Evolutionary conservation across 805 yeast species (phyloP).

Genomic region (Nakazawaea ernobii): DNA sequence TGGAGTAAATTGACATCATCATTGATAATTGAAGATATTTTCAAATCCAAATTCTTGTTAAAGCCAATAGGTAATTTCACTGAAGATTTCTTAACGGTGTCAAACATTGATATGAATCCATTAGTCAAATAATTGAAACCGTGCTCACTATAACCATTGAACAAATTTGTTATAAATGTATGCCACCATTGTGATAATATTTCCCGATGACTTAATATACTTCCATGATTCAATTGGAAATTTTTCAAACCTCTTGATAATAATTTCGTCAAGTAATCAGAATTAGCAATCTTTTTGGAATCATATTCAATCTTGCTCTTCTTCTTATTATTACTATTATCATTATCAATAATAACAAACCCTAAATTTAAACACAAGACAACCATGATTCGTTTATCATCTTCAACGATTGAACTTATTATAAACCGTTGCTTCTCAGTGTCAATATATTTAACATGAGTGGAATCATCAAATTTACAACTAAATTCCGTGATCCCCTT

Average conservation of each 20-base stretch:
- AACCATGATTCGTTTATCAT: neutral
- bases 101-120: conserved; percentile 27
- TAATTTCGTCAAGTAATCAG: neutral
- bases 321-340: neutral
- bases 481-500: conserved; percentile 9
- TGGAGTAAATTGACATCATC: conserved; percentile 16
- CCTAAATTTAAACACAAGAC: conserved; percentile 5
- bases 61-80: conserved; percentile 24
- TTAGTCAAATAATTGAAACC: conserved; percentile 23
- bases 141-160: neutral
- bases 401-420: neutral
- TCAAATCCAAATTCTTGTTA: conserved; percentile 20
- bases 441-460: conserved; percentile 3
- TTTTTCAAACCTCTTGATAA: neutral
- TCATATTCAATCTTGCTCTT: neutral
- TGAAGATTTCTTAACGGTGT: conserved; percentile 24
- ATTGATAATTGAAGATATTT: conserved; percentile 12
- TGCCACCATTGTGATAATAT: neutral
- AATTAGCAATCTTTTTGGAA: neutral
- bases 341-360: neutral
- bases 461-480: conserved; percentile 4
- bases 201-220: neutral
- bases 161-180: neutral
- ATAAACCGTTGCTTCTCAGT: conserved; percentile 8
- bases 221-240: conserved; percentile 3